Evolutionary conservation across 2,329 filamentous ascomycete genomes (phyloP).

Genomic region (Scedosporium boydii): DNA sequence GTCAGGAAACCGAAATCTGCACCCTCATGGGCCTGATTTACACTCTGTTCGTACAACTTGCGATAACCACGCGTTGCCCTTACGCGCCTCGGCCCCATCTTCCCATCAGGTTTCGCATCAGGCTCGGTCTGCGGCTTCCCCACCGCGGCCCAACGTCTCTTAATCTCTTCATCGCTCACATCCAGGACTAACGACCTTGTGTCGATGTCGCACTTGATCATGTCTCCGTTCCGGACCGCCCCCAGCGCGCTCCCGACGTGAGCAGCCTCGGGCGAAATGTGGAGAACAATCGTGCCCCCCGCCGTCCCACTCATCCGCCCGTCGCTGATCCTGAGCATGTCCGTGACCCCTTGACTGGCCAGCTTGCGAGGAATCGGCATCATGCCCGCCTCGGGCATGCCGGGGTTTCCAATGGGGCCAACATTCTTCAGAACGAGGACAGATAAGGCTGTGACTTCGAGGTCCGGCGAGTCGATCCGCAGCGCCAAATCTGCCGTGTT

Average conservation of each 20-base stretch:
- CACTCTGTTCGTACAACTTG: slow-evolving; percentile 47
- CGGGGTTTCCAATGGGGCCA: slow-evolving; percentile 80
- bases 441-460: slow-evolving; percentile 49
- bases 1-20: slow-evolving; percentile 55
- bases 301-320: slow-evolving; percentile 79
- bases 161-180: slow-evolving; percentile 62
- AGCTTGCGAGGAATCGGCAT: slow-evolving; percentile 64
- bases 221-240: slow-evolving; percentile 64
- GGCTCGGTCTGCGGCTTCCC: no score
- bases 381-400: slow-evolving; percentile 78
- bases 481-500: background rate
- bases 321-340: slow-evolving; percentile 79
- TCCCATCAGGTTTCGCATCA: no score
- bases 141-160: slow-evolving; percentile 50
- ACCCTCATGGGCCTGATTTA: slow-evolving; percentile 51
- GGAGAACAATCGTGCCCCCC: slow-evolving; percentile 83
- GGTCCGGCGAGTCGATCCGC: slow-evolving; percentile 44
- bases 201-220: slow-evolving; percentile 68
- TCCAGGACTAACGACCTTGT: slow-evolving; percentile 49
- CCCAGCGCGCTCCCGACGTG: slow-evolving; percentile 67
- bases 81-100: slow-evolving; percentile 18
- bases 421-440: slow-evolving; percentile 83
- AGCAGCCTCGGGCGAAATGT: slow-evolving; percentile 79
- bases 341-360: slow-evolving; percentile 63
- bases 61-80: slow-evolving; percentile 42